A percentile compares a stretch with the other conserved stretches of the same genome.
Conservation (phyloP, 192 early-diverging fungal genomes). For the Dissophora globulifera region DNA sequence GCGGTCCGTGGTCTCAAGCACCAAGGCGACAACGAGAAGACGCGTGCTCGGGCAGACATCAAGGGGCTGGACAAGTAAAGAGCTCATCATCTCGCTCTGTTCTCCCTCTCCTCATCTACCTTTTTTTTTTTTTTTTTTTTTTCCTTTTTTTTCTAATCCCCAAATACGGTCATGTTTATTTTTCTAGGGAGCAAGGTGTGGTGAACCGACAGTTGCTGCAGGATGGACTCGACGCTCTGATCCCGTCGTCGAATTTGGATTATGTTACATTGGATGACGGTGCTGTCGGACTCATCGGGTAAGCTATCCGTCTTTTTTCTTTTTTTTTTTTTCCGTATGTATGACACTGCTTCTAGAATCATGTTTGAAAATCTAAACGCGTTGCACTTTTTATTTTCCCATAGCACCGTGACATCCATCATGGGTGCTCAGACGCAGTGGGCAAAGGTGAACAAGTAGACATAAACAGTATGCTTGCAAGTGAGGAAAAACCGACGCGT, state of each 20-base stretch:
- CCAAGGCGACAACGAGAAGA: slow-evolving; percentile 28
- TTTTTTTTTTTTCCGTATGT: background rate
- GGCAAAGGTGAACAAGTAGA: slow-evolving; percentile 57
- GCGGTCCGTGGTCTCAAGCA: slow-evolving; percentile 28
- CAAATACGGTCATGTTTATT: too few species aligned
- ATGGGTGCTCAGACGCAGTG: slow-evolving; percentile 71
- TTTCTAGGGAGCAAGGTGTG: slow-evolving; percentile 63
- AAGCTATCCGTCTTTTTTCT: background rate
- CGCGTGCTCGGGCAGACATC: slow-evolving; percentile 14
- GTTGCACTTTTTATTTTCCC: background rate
- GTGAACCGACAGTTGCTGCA: slow-evolving; percentile 61
- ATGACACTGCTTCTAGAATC: background rate
- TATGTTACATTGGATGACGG: slow-evolving; percentile 74
- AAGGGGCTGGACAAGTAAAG: slow-evolving; percentile 23
- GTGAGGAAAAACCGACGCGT: background rate
- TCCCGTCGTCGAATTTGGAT: slow-evolving; percentile 70
- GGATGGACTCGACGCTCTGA: slow-evolving; percentile 73
- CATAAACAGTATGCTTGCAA: too few species aligned
- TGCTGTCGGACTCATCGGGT: slow-evolving; percentile 74
- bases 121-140: background rate
- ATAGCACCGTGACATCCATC: slow-evolving; percentile 65
- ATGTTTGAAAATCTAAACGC: background rate
- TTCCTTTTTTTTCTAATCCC: background rate
- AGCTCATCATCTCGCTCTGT: background rate
- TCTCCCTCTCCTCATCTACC: background rate